Evolutionary conservation across 768 basidiomycete genomes (phyloP).

Genomic region (Phylloporus scabripes): DNA sequence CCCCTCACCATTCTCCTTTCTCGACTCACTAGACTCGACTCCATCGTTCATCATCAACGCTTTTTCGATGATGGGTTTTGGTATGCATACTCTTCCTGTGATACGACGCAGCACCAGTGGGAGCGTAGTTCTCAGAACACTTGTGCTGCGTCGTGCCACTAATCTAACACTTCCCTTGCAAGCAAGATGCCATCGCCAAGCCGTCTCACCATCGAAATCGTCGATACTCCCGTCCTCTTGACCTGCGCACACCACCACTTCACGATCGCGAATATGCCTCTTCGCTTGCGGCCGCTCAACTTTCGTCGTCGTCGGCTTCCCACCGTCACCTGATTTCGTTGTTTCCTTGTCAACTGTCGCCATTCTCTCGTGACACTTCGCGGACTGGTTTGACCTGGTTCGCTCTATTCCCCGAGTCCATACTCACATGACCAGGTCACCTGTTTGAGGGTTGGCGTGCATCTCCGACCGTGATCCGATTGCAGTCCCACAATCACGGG

Average conservation of each 20-base stretch:
- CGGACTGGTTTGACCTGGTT: conserved; percentile 6
- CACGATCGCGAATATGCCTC: not conserved
- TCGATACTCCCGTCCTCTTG: not conserved
- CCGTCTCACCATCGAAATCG: conserved; percentile 5
- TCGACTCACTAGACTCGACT: not conserved
- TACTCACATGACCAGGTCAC: not conserved
- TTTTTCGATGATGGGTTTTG: not conserved
- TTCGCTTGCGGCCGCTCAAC: not conserved
- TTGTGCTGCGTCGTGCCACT: conserved; percentile 24
- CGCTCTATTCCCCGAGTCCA: conserved; percentile 8
- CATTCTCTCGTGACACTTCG: not conserved
- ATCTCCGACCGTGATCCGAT: not conserved
- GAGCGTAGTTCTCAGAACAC: conserved; percentile 46
- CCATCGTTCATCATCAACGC: not conserved
- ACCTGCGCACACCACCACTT: not conserved
- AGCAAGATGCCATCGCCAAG: not conserved
- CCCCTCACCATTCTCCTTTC: not conserved
- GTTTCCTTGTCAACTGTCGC: not conserved
- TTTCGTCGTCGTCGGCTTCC: not conserved
- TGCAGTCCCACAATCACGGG: not conserved
- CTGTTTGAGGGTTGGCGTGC: not conserved
- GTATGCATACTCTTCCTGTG: conserved; percentile 1
- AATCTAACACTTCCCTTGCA: not conserved
- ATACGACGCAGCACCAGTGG: conserved; percentile 30
- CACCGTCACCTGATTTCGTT: conserved; percentile 6